Evolutionary conservation across 371 early-diverging fungal species (phyloP), one percentile per base, ranked within the genome.

Genomic region (Mucor circinelloides): DNA sequence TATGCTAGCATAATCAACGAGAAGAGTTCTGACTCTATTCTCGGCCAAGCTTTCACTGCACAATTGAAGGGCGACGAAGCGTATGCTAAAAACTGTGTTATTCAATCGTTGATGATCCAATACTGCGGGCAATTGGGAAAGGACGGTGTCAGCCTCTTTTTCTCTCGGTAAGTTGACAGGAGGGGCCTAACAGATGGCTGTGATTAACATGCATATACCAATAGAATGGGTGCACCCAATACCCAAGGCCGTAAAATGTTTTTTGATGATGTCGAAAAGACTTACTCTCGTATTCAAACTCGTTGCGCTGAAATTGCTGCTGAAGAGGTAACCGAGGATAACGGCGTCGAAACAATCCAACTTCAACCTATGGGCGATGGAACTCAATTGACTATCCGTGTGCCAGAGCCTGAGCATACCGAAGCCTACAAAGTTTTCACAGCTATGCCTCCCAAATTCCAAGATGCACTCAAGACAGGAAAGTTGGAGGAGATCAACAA

Each of bases 131-230:
- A 91, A 50, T 84, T 96, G 38, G 96, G 97, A 42, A 76, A 85
- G 60, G 91, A 94, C 66, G 97, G 97, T 21, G 85, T 94, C 13
- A 79, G 79, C n/a, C 76, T 93, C n/a, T 97, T 97, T 73, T 95
- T 95, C 76, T 73, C 83, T 46, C 89, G 91, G 90, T 90, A 81
- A 70, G 74, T 70, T 3, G 58, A 34, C 4, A 17, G 31, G 12
- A 30, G 21, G 50, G n/a, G n/a, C 17, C 15, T 21, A 32, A 23
- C 10, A 10, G 56, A 10, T 9, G 2, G 1, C 7, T 23, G 54
- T 25, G 44, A 31, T 4, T 2, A 6, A 25, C 3, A 58, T 1
- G 13, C 30, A 34, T 19, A 19, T 21, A 13, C 30, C 55, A 19
- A 13, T 64, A 82, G 85, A 64, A 86, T 85, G 77, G 69, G 64